A percentile compares a stretch with the other conserved stretches of the same genome.
phyloP scores from a whole-genome alignment of 2,329 filamentous ascomycete genomes.

The Colletotrichum gloeosporioides region DNA sequence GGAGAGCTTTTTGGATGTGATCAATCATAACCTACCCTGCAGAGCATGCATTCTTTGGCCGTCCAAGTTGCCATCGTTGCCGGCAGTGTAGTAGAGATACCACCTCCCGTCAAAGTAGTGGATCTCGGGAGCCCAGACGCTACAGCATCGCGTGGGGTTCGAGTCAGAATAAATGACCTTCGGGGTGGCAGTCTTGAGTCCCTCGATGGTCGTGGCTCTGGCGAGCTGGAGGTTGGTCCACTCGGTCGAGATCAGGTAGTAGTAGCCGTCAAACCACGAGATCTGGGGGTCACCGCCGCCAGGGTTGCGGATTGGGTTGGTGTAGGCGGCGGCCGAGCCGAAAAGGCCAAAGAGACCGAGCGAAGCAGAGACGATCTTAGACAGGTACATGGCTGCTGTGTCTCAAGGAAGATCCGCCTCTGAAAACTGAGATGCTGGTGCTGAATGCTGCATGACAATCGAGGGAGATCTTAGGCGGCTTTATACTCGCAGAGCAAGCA shows the following conservation, averaged over 20 bases:
- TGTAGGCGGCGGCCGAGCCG: constrained; percentile 39
- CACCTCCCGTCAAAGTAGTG: constrained; percentile 53
- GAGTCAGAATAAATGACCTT: constrained; percentile 56
- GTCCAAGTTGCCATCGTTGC: constrained; percentile 48
- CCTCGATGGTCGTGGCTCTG: constrained; percentile 57
- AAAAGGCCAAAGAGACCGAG: constrained; percentile 21
- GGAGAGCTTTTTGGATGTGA: background rate
- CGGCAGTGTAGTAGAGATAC: constrained; percentile 65
- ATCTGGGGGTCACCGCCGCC: constrained; percentile 60
- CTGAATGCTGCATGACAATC: background rate
- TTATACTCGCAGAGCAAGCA: background rate
- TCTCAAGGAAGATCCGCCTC: background rate
- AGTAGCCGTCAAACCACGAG: constrained; percentile 56
- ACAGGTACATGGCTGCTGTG: background rate
- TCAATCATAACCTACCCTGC: constrained; percentile 40
- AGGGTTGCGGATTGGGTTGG: constrained; percentile 55
- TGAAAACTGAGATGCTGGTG: background rate
- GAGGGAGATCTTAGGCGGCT: background rate
- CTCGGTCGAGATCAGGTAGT: constrained; percentile 62
- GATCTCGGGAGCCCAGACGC: constrained; percentile 64
- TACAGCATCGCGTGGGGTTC: constrained; percentile 53
- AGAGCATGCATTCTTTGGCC: constrained; percentile 58
- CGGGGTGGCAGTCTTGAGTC: constrained; percentile 57
- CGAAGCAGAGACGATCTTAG: background rate
- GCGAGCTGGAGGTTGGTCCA: constrained; percentile 62